Conservation (phyloP, 2,329 filamentous ascomycete genomes). For the Calonectria leucothoes region DNA sequence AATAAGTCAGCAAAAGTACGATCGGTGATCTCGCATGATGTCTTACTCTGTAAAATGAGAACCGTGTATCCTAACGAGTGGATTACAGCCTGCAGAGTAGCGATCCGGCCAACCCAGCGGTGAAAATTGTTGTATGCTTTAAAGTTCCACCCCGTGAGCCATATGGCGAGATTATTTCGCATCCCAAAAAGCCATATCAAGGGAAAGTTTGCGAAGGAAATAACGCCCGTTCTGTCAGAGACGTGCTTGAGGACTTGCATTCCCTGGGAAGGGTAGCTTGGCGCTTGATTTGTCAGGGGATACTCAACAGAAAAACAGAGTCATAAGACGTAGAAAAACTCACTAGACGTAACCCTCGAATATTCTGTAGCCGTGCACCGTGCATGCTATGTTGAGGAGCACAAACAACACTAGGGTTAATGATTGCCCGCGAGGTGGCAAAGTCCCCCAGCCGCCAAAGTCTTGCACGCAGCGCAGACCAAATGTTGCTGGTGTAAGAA, state of each 20-base stretch:
- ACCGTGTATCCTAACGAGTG: slow-evolving; percentile 51
- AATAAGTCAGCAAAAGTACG: not conserved
- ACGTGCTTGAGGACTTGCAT: not conserved
- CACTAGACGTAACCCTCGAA: not conserved
- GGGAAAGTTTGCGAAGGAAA: slow-evolving; percentile 51
- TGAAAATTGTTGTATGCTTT: slow-evolving; percentile 72
- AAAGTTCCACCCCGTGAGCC: slow-evolving; percentile 73
- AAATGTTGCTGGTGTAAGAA: not conserved
- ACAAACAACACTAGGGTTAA: not conserved
- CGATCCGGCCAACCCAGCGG: slow-evolving; percentile 68
- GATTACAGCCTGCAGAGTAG: slow-evolving; percentile 66
- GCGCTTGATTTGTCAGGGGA: not conserved
- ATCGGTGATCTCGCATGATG: not conserved
- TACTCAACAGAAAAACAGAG: not conserved
- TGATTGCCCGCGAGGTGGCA: not conserved
- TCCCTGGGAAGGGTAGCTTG: not conserved
- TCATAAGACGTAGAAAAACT: not conserved
- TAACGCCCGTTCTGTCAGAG: slow-evolving; percentile 8
- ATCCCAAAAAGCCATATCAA: slow-evolving; percentile 71
- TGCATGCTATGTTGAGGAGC: not conserved
- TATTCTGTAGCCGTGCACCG: not conserved
- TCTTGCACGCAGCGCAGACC: not conserved
- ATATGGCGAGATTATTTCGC: slow-evolving; percentile 71
- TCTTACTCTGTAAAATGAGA: slow-evolving; percentile 9
- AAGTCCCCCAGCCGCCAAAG: not conserved